Evolutionary conservation across 495 filamentous ascomycete species (phyloP), one percentile per base, ranked within the genome.

Genomic region (Bathelium albidoporum): DNA sequence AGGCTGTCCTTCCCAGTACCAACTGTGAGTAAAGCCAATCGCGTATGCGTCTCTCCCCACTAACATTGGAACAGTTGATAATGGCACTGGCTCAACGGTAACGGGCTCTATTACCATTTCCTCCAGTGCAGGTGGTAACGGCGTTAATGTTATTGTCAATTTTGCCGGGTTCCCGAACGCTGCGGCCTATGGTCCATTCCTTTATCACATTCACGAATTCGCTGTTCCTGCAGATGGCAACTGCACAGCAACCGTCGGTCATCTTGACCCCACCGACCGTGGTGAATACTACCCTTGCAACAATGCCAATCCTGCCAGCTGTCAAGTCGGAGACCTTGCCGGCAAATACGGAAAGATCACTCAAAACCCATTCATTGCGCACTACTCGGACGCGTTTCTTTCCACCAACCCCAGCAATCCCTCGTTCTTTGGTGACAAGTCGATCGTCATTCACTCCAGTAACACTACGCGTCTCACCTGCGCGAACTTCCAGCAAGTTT

Each of bases 151-250:
- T 18, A 34, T 28, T 4, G 60, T 62, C 60, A 43, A 63, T 24
- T 66, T 63, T 32, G 60, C 36, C 34, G 32, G 24, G 20, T 52
- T 65, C n/a, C 64, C 59, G 26, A 45, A 41, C 24, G 63, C 43
- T 32, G 32, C 43, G 5, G 45, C 52, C 20, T 60, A 64, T 28
- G 65, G 67, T 1, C 59, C 61, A 7, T 62, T 69, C 32, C 60
- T 68, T 26, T 65, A 68, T 53, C 61, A 69, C 44, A 64, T 66
- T 39, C 64, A 69, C 65, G 61, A 36, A n/a, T 14, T 67, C 16
- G 60, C 65, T 4, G 67, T 66, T 9, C 67, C 67, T 0, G 58
- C 65, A 22, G 60, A 69, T 31, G 64, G 67, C 53, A 67, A 69
- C 58, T 69, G 67, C 59, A 63, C 55, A 1, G 61, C 32, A 14